Conservation (phyloP, 768 basidiomycete genomes). For the Grammothele lineata region DNA sequence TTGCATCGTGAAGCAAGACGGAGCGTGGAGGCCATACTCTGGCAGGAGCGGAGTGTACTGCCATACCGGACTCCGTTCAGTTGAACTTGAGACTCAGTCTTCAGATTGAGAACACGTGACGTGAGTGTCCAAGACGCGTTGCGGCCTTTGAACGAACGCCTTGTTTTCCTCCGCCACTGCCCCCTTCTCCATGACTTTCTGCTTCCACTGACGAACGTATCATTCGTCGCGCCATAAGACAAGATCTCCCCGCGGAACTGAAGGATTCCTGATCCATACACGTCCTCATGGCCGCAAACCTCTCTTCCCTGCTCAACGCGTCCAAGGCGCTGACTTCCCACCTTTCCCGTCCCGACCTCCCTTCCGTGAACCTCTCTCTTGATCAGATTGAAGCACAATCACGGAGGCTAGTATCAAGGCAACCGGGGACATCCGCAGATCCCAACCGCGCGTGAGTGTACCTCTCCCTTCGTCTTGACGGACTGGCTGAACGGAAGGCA, state of each 20-base stretch:
- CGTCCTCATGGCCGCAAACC: constrained; percentile 49
- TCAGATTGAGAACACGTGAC: too few species aligned
- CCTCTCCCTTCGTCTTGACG: too few species aligned
- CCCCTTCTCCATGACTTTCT: neutral
- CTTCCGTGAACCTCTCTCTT: constrained; percentile 82
- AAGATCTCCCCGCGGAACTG: too few species aligned
- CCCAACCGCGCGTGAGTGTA: constrained; percentile 73
- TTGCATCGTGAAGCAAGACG: too few species aligned
- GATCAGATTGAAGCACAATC: constrained; percentile 96
- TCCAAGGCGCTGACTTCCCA: constrained; percentile 75
- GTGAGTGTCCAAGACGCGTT: too few species aligned
- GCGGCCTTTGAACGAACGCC: neutral
- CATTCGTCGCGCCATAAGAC: too few species aligned
- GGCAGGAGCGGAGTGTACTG: too few species aligned
- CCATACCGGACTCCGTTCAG: too few species aligned
- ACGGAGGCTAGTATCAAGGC: constrained; percentile 72
- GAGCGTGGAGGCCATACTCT: too few species aligned
- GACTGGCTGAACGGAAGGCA: neutral
- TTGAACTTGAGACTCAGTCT: too few species aligned
- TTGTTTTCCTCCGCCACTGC: constrained; percentile 7
- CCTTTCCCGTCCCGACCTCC: constrained; percentile 75
- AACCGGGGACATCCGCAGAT: constrained; percentile 59
- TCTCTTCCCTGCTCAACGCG: constrained; percentile 66
- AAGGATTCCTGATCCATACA: too few species aligned
- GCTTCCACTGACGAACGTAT: neutral